Evolutionary conservation across 2,329 filamentous ascomycete genomes (phyloP).

Genomic region (Cladophialophora immunda): DNA sequence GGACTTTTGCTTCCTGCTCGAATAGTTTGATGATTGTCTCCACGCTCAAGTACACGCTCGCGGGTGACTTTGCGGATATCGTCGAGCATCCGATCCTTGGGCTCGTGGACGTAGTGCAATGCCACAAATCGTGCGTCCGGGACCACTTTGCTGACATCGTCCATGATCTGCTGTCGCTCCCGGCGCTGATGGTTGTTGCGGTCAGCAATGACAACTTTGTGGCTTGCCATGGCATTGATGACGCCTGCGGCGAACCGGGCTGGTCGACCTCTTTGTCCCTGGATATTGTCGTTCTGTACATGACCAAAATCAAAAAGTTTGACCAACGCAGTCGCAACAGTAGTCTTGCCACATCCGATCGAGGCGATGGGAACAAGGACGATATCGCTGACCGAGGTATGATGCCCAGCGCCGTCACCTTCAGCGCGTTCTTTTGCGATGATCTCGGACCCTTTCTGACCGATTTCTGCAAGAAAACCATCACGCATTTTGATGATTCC

Average conservation of each 20-base stretch:
- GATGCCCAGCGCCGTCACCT: conserved; percentile 43
- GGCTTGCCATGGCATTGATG: conserved; percentile 68
- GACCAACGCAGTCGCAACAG: conserved; percentile 79
- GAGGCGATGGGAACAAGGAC: conserved; percentile 92
- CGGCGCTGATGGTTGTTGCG: conserved; percentile 91
- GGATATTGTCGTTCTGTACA: conserved; percentile 96
- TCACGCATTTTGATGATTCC: conserved; percentile 92
- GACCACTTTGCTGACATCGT: conserved; percentile 72
- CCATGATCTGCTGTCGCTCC: conserved; percentile 87
- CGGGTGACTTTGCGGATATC: conserved; percentile 78
- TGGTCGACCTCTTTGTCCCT: conserved; percentile 76
- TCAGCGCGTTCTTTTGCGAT: conserved; percentile 70
- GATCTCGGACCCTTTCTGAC: conserved; percentile 87
- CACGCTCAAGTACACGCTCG: conserved; percentile 80
- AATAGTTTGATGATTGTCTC: conserved; percentile 98
- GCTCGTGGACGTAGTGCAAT: conserved; percentile 85
- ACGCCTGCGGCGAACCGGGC: conserved; percentile 79
- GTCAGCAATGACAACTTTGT: conserved; percentile 84
- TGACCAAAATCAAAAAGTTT: conserved; percentile 92
- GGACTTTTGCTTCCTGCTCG: conserved; percentile 78
- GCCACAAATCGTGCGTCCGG: conserved; percentile 78
- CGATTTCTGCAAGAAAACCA: conserved; percentile 83
- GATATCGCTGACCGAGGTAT: conserved; percentile 26
- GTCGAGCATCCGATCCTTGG: conserved; percentile 67
- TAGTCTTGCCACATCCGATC: conserved; percentile 97